These are phyloP conservation scores for Scedosporium apiospermum DNA, from an alignment of 2,329 filamentous ascomycete genomes.

Conservation along the genomic window DNA sequence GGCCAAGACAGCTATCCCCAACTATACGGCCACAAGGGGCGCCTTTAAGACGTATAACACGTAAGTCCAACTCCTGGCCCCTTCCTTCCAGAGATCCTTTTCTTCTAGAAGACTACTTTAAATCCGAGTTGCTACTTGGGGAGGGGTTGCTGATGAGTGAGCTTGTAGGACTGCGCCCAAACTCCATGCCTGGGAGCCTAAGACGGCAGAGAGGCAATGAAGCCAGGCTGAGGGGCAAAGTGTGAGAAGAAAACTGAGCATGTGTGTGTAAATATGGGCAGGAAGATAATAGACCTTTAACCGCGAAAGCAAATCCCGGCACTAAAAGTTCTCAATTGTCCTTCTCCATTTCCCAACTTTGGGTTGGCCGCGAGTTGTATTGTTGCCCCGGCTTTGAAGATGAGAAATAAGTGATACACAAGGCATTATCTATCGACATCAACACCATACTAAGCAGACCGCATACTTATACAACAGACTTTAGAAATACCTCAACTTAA, in stretches of 20 bases:
- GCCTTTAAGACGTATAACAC: slow-evolving; percentile 94
- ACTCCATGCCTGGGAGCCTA: slow-evolving; percentile 42
- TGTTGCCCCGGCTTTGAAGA: no score
- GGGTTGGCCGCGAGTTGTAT: no score
- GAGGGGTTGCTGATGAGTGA: background rate
- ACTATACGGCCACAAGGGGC: slow-evolving; percentile 63
- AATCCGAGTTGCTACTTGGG: no score
- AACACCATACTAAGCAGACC: no score
- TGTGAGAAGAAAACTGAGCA: background rate
- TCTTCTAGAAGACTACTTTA: no score
- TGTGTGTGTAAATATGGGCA: background rate
- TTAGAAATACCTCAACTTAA: background rate
- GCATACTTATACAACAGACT: background rate
- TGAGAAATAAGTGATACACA: no score
- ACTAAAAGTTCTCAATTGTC: background rate
- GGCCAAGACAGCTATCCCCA: slow-evolving; percentile 58
- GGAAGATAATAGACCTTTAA: background rate
- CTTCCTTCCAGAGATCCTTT: no score
- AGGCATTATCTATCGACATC: no score
- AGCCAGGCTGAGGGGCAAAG: background rate
- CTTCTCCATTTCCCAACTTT: background rate
- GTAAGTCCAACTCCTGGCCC: slow-evolving; percentile 44
- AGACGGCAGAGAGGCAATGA: slow-evolving; percentile 15
- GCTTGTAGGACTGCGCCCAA: slow-evolving; percentile 40
- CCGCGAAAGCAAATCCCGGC: background rate